Percentiles rank a stretch among this genome's conserved stretches.
Evolutionary conservation across 2,329 filamentous ascomycete species (phyloP).

Genomic region (Xylariales sp.): DNA sequence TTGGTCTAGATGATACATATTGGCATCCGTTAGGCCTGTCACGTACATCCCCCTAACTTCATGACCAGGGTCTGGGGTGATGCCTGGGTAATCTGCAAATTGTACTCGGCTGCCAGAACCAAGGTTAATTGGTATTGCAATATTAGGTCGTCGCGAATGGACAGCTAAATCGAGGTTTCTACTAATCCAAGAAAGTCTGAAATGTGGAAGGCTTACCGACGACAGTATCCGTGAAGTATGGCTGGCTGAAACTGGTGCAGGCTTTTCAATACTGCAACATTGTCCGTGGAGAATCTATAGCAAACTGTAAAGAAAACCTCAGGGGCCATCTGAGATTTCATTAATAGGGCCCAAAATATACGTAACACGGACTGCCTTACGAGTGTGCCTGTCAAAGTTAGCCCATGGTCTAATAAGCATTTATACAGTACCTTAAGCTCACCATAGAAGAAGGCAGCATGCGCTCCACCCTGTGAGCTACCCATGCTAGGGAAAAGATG

Average conservation of each 20-base stretch:
- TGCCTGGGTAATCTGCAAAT: conserved; percentile 82
- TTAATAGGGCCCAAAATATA: conserved; percentile 29
- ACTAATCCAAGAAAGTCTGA: not conserved
- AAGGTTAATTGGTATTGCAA: conserved; percentile 5
- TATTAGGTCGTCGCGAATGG: not conserved
- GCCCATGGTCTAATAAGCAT: conserved; percentile 23
- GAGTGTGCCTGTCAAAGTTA: conserved; percentile 54
- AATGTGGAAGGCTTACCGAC: conserved; percentile 56
- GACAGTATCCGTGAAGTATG: conserved; percentile 77
- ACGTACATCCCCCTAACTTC: conserved; percentile 81
- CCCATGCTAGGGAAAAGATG: conserved; percentile 29
- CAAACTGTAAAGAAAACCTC: conserved; percentile 88
- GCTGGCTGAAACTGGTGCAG: conserved; percentile 77
- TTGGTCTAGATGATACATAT: conserved; percentile 78
- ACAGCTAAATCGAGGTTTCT: not conserved
- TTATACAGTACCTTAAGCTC: conserved; percentile 30
- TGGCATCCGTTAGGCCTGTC: conserved; percentile 79
- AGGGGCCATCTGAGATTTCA: conserved; percentile 73
- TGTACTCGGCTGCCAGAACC: conserved; percentile 64
- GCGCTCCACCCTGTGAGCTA: conserved; percentile 37
- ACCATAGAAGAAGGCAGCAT: conserved; percentile 70
- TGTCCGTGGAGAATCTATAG: conserved; percentile 68
- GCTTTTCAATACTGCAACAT: conserved; percentile 56
- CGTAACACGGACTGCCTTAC: conserved; percentile 36
- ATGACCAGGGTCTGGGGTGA: conserved; percentile 67